A percentile compares a stretch with the other conserved stretches of the same genome.
Evolutionary conservation across 345 rosid species (phyloP).

Genomic region (Psidium guajava): DNA sequence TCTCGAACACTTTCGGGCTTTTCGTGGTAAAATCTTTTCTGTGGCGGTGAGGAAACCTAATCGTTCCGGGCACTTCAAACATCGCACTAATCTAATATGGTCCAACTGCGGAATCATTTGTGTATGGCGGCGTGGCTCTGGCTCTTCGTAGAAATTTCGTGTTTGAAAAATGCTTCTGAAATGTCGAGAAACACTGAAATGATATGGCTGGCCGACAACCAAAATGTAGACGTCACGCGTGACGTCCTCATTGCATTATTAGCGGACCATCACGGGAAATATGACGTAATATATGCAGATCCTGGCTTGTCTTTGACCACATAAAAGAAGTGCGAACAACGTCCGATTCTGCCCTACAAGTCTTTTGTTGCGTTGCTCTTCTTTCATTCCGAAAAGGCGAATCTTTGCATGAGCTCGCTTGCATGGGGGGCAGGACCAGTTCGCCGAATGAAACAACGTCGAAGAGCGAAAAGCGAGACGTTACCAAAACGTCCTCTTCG

Average conservation of each 20-base stretch:
- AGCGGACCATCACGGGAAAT: not conserved
- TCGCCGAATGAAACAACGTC: not conserved
- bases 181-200: too few relatives aligned
- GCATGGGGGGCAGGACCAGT: not conserved
- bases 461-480: not conserved
- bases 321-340: not conserved
- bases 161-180: too few relatives aligned
- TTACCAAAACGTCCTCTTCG: not conserved
- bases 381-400: not conserved
- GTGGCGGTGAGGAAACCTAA: too few relatives aligned
- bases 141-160: too few relatives aligned
- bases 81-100: too few relatives aligned
- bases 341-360: rapidly evolving
- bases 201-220: not conserved
- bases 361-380: not conserved
- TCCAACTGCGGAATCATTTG: too few relatives aligned
- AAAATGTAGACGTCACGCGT: not conserved
- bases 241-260: not conserved
- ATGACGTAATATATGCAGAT: not conserved
- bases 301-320: not conserved
- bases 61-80: too few relatives aligned
- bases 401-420: not conserved
- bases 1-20: too few relatives aligned
- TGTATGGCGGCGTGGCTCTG: too few relatives aligned
- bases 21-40: too few relatives aligned